phyloP scores from a whole-genome alignment of 805 yeast species.

The Cyberlindnera petersonii region DNA sequence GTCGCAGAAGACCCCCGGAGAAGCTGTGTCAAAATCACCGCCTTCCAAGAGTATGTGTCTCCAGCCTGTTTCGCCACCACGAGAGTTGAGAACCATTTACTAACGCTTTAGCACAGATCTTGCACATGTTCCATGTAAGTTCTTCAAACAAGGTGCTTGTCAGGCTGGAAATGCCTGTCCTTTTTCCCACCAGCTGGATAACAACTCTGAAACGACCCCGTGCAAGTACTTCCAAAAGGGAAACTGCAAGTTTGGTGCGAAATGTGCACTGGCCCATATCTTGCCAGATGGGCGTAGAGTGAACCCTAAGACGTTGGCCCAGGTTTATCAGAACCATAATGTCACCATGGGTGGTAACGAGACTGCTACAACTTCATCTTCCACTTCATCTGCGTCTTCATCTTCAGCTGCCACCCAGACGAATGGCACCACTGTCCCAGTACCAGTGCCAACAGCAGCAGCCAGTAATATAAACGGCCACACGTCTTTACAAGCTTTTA shows the following conservation, averaged over 20 bases:
- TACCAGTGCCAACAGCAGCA: not conserved
- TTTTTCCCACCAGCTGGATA: conserved; percentile 69
- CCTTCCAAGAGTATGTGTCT: conserved; percentile 27
- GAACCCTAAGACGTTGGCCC: conserved; percentile 44
- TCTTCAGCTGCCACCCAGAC: too few species aligned
- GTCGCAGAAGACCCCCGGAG: conserved; percentile 13
- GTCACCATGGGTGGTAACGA: conserved; percentile 3
- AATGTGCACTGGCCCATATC: conserved; percentile 91
- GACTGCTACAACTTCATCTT: not conserved
- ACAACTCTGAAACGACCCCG: conserved; percentile 48
- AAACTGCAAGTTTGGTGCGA: conserved; percentile 92
- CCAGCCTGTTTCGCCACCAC: not conserved
- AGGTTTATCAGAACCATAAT: conserved; percentile 27
- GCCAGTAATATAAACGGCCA: too few species aligned
- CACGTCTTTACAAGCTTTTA: not conserved
- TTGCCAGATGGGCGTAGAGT: conserved; percentile 85
- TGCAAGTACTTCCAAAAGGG: conserved; percentile 96
- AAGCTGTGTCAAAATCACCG: conserved; percentile 24
- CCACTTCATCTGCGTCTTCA: conserved; percentile 1
- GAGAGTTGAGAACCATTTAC: conserved; percentile 17
- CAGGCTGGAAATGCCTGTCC: conserved; percentile 94
- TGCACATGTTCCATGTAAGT: conserved; percentile 95
- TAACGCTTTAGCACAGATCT: conserved; percentile 43
- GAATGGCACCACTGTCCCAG: too few species aligned
- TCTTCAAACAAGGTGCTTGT: conserved; percentile 86